Conservation (phyloP, 805 yeast species). For the Candida ponderosae region DNA sequence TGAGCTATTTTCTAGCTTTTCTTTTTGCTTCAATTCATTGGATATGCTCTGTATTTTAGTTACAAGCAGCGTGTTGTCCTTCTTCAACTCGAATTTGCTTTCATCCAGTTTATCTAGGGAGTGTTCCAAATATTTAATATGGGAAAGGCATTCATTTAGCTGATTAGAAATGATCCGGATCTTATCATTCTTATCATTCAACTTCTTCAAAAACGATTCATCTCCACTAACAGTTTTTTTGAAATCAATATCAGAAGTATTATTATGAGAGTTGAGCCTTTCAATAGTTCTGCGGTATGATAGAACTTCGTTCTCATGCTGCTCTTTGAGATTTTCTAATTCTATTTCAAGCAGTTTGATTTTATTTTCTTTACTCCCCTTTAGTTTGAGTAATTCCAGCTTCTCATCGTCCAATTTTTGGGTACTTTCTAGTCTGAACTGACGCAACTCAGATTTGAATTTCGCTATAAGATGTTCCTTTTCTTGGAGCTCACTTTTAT, state of each 20-base stretch:
- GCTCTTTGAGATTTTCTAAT: conserved; percentile 26
- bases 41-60: conserved; percentile 20
- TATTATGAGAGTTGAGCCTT: conserved; percentile 3
- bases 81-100: conserved; percentile 19
- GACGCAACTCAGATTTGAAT: conserved; percentile 26
- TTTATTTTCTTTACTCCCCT: conserved; percentile 30
- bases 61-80: conserved; percentile 26
- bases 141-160: conserved; percentile 16
- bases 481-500: conserved; percentile 16
- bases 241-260: not conserved
- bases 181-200: conserved; percentile 15
- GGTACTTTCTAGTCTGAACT: conserved; percentile 20
- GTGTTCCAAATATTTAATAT: conserved; percentile 22
- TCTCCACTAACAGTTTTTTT: conserved; percentile 10
- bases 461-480: conserved; percentile 31
- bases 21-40: conserved; percentile 20
- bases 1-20: not conserved
- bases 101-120: conserved; percentile 23
- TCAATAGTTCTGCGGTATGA: conserved; percentile 22
- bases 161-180: conserved; percentile 16
- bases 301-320: conserved; percentile 27
- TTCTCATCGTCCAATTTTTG: conserved; percentile 28
- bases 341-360: conserved; percentile 30
- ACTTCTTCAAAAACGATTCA: conserved; percentile 20
- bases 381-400: conserved; percentile 26